phyloP scores from a whole-genome alignment of 345 rosid species.

The Aquilaria sinensis region DNA sequence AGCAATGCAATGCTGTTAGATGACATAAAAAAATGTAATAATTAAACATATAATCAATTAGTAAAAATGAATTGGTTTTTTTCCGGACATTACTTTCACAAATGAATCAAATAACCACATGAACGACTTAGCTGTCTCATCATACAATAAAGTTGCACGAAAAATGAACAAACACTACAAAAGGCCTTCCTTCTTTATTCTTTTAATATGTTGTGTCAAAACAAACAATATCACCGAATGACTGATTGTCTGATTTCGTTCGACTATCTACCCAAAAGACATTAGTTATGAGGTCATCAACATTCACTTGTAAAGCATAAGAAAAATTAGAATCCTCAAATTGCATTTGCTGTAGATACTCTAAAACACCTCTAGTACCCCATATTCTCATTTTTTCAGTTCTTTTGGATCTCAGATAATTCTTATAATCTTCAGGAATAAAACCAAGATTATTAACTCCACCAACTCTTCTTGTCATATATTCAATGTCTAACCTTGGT shows the following conservation, averaged over 20 bases:
- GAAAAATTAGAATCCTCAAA: no score
- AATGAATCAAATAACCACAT: not conserved
- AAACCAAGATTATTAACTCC: no score
- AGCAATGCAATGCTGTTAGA: no score
- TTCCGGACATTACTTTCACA: constrained; percentile 6
- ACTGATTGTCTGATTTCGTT: not conserved
- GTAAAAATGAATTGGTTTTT: not conserved
- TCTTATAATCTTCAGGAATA: no score
- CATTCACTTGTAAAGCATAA: no score
- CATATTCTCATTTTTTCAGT: not conserved
- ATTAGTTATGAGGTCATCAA: not conserved
- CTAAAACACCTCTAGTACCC: not conserved
- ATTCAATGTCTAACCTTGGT: no score
- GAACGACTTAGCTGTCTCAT: constrained; percentile 2
- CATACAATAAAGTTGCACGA: not conserved
- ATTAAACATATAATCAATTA: no score
- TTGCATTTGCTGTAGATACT: not conserved
- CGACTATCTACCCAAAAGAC: not conserved
- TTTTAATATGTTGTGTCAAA: not conserved
- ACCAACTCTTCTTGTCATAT: no score
- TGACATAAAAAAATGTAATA: no score
- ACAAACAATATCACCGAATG: not conserved
- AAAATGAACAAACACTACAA: not conserved
- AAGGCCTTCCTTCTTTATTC: not conserved
- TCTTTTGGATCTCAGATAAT: not conserved